Percentiles rank a stretch among this genome's conserved stretches.
phyloP scores from a whole-genome alignment of 495 filamentous ascomycete genomes.

The Sporormia fimetaria region DNA sequence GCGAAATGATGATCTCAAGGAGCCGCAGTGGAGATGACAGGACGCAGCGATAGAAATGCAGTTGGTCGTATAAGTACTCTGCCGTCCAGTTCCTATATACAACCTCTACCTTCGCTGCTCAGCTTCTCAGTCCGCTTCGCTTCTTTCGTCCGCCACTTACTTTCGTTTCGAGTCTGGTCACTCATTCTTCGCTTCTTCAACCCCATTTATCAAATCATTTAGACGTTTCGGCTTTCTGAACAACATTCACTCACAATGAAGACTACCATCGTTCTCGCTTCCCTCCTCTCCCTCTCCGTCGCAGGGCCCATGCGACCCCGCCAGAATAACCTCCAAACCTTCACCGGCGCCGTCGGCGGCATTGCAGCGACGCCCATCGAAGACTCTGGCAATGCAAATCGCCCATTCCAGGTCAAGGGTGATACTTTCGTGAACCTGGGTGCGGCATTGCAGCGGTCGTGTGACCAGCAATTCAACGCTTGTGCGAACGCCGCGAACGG shows the following conservation, averaged over 20 bases:
- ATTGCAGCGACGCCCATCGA: slow-evolving; percentile 17
- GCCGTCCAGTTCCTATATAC: not conserved
- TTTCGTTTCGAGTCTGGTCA: slow-evolving; percentile 25
- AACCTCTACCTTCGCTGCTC: not conserved
- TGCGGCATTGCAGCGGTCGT: slow-evolving; percentile 21
- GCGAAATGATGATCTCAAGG: not conserved
- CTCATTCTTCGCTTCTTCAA: slow-evolving; percentile 6
- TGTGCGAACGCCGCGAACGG: slow-evolving; percentile 24
- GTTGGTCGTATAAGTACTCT: not conserved
- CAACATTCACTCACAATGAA: slow-evolving; percentile 17
- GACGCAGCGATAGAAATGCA: too few relatives aligned
- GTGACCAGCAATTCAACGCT: slow-evolving; percentile 27
- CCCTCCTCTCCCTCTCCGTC: slow-evolving; percentile 8
- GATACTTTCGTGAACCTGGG: slow-evolving; percentile 25
- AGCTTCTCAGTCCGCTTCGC: slow-evolving; percentile 6
- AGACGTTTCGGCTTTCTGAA: not conserved
- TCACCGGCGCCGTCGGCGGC: slow-evolving; percentile 24
- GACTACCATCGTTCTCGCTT: slow-evolving; percentile 14
- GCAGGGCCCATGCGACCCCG: slow-evolving; percentile 2
- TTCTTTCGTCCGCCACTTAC: slow-evolving; percentile 9
- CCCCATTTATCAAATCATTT: slow-evolving; percentile 1
- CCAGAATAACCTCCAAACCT: slow-evolving; percentile 17
- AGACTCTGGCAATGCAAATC: slow-evolving; percentile 19
- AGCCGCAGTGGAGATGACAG: too few relatives aligned
- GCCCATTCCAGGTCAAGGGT: slow-evolving; percentile 23